Evolutionary conservation across 2,329 filamentous ascomycete genomes (phyloP).

Genomic region (Aspergillus pseudoviridinutans): DNA sequence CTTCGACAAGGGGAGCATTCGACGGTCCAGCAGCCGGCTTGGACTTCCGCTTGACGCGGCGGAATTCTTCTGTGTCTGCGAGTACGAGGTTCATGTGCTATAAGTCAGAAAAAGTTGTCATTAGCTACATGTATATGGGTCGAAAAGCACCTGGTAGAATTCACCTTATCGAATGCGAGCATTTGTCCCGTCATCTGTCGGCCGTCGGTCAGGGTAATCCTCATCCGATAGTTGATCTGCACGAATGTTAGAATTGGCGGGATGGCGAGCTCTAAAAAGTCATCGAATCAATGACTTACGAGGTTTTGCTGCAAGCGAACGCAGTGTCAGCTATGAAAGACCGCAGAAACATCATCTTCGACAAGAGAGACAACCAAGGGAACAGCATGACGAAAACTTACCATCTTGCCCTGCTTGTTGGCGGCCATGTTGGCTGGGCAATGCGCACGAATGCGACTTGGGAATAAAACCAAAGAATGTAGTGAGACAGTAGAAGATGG

Average conservation of each 20-base stretch:
- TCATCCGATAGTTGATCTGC: constrained; percentile 99
- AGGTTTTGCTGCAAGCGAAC: constrained; percentile 55
- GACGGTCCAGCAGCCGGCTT: constrained; percentile 60
- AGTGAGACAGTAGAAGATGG: constrained; percentile 21
- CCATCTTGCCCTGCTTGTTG: constrained; percentile 99
- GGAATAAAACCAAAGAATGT: constrained; percentile 23
- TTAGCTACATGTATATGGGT: not conserved
- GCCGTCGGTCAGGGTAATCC: constrained; percentile 89
- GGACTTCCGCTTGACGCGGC: constrained; percentile 80
- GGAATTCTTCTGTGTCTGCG: constrained; percentile 97
- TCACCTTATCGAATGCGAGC: constrained; percentile 95
- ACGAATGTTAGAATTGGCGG: constrained; percentile 44
- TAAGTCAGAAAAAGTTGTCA: not conserved
- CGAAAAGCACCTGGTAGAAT: not conserved
- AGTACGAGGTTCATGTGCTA: constrained; percentile 99
- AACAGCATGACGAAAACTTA: constrained; percentile 51
- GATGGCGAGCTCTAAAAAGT: not conserved
- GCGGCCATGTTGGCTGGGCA: constrained; percentile 49
- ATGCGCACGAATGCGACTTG: constrained; percentile 47
- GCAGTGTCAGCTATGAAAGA: constrained; percentile 51
- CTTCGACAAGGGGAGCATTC: constrained; percentile 67
- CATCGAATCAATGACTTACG: constrained; percentile 44
- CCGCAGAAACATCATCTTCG: not conserved
- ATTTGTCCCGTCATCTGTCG: constrained; percentile 97
- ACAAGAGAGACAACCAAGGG: not conserved